These are phyloP conservation scores for Acacia acuminata DNA, from an alignment of 306 rosid species.

Conservation along the genomic window DNA sequence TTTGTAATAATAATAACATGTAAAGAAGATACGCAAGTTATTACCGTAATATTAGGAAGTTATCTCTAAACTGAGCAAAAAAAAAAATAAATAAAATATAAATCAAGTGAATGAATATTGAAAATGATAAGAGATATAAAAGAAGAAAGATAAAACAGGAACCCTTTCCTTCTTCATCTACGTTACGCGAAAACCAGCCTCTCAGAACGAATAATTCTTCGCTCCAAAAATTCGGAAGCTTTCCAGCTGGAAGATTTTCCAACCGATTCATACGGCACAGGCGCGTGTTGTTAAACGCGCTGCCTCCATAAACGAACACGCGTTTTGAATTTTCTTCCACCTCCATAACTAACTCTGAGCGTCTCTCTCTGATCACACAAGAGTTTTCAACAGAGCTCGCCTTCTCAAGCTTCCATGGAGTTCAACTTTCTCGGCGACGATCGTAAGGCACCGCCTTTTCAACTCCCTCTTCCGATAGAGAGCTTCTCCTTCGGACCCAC, in stretches of 20 bases:
- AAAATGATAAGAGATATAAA: too few species aligned
- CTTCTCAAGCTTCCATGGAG: conserved; percentile 33
- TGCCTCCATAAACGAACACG: neutral
- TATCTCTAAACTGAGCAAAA: too few species aligned
- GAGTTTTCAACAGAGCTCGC: neutral
- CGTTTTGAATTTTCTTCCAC: neutral
- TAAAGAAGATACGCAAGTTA: too few species aligned
- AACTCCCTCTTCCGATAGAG: neutral
- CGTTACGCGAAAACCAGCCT: neutral
- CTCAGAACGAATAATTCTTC: neutral
- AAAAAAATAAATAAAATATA: too few species aligned
- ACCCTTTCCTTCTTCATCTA: neutral
- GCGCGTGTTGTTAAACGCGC: neutral
- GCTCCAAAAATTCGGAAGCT: neutral
- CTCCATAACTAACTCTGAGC: neutral
- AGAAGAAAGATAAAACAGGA: too few species aligned
- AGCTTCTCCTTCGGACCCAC: neutral
- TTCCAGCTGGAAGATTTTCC: neutral
- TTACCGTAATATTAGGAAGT: too few species aligned
- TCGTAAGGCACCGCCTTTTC: conserved; percentile 14
- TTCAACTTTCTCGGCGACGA: conserved; percentile 47
- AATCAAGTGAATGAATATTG: too few species aligned
- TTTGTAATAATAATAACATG: too few species aligned
- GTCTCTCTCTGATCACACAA: neutral
- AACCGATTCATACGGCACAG: neutral